Evolutionary conservation across 805 yeast species (phyloP), one percentile per base, ranked within the genome.

Genomic region (Wickerhamomyces pijperi): DNA sequence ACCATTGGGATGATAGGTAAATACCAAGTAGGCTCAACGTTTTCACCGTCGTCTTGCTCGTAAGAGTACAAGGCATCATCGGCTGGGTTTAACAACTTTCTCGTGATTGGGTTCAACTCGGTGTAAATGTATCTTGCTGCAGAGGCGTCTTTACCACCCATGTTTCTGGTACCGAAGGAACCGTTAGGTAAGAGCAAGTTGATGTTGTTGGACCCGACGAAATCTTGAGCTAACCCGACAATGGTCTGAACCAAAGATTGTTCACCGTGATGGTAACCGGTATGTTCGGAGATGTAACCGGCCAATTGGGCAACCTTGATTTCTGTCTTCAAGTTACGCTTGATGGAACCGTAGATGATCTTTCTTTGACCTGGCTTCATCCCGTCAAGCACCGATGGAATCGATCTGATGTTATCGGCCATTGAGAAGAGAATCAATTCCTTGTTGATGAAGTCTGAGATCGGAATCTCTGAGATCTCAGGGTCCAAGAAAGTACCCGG

Each of bases 111-210:
- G 39, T 74, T 76, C 46, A 92, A 64, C 53, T 84, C 87, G 0
- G 98, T 92, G 59, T 74, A 84, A 58, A 92, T 88, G 67, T 92
- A 92, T 73, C 98, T 88, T 35, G 96, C 80, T 20, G 97, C 97
- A n/a, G 97, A 83, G 14, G 88, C 92, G 67, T 92, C 98, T 59
- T 92, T 92, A 66, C 98, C 98, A 60, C 98, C 98, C 19, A 85
- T 71, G 19, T 92, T 88, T 63, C 98, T 77, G 1, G 96, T 79
- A 72, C 98, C 98, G 57, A 92, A 92, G 28, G 86, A 80, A 69
- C 98, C 98, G 57, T 82, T 83, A 36, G 98, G 98, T 56, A 76
- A 71, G 51, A 92, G 65, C 38, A 86, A 54, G 58, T 92, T 82
- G 49, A 92, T 63, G 54, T 92, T 92, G 54, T 92, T 92, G 7